Evolutionary conservation across 2,329 filamentous ascomycete genomes (phyloP), one percentile per base, ranked within the genome.

Genomic region (Trichoderma atroviride): DNA sequence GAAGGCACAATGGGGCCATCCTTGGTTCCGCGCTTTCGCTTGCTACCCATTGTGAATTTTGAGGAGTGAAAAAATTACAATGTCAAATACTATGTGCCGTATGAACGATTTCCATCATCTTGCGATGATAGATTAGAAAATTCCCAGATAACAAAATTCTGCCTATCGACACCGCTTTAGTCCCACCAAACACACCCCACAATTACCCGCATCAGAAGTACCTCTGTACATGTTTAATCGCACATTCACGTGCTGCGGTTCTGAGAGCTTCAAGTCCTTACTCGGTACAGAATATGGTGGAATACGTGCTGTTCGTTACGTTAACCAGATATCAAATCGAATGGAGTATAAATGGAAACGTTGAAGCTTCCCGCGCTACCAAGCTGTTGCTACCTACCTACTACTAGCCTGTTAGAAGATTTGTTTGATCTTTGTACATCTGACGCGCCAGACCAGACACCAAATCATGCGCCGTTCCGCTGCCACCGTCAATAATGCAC

Each of bases 1-100:
- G 72, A 64, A 24, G 70, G 69, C 16, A 71, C 53, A 68, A 76
- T 75, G 58, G 77, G 64, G 70, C 74, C 75, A 33, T 76, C 76
- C 60, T 80, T 80, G 63, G 75, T 71, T 58, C 74, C 75, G 65
- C 78, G 75, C 74, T 81, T 81, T 68, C 79, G 73, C 74, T 81
- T 81, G 61, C 73, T 76, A 27, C 74, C 78, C 78, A 80, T 80
- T 62, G 53, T 75, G 64, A 58, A 56, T 66, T 65, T 64, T 73
- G 73, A 74, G 16, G 11, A 22, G 53, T 16, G 3, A 11, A 31
- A 61, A 40, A 58, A 74, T 5, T 57, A 35, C 57, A 57, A 63
- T 60, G 40, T 37, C 22, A 52, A 52, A 29, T 22, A 50, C 68
- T 43, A 43, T 43, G 47, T 71, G 52, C 59, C 43, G 22, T 47